phyloP scores from a whole-genome alignment of 2,329 filamentous ascomycete genomes.

The Salinomyces thailandicus region DNA sequence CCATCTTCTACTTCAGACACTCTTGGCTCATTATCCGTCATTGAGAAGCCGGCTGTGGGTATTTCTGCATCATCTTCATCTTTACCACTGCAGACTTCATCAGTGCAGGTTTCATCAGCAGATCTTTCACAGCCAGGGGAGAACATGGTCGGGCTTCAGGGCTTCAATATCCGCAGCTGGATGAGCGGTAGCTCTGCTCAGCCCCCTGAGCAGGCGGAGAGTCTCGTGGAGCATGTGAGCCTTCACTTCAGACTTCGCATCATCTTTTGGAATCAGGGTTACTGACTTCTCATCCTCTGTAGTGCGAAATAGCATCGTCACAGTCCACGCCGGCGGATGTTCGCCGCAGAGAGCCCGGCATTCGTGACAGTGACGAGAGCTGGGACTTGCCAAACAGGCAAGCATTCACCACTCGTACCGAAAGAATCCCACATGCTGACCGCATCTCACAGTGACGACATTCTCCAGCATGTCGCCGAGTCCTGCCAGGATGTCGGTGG shows the following conservation, averaged over 20 bases:
- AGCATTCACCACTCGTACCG: conserved; percentile 4
- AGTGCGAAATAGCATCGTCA: not conserved
- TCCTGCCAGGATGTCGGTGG: conserved; percentile 6
- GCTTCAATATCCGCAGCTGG: conserved; percentile 6
- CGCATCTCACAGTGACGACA: conserved; percentile 8
- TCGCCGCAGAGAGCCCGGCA: conserved; percentile 2
- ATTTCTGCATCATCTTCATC: conserved; percentile 9
- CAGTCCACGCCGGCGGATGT: not conserved
- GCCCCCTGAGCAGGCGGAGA: conserved; percentile 1
- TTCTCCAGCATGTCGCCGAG: conserved; percentile 13
- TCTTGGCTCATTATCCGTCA: conserved; percentile 11
- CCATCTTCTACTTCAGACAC: conserved; percentile 2
- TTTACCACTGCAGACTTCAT: conserved; percentile 3
- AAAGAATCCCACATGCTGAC: conserved; percentile 9
- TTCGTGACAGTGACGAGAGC: conserved; percentile 12
- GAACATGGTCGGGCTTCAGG: conserved; percentile 12
- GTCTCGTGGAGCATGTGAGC: too few species aligned
- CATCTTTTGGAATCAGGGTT: too few species aligned
- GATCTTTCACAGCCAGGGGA: too few species aligned
- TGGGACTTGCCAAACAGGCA: conserved; percentile 13
- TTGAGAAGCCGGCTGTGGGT: conserved; percentile 8
- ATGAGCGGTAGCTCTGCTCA: conserved; percentile 6
- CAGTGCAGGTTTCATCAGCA: conserved; percentile 4
- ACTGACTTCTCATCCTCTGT: too few species aligned
- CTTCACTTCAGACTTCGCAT: too few species aligned